phyloP scores from a whole-genome alignment of 176 grass and related monocot genomes.

The Chloris gayana region DNA sequence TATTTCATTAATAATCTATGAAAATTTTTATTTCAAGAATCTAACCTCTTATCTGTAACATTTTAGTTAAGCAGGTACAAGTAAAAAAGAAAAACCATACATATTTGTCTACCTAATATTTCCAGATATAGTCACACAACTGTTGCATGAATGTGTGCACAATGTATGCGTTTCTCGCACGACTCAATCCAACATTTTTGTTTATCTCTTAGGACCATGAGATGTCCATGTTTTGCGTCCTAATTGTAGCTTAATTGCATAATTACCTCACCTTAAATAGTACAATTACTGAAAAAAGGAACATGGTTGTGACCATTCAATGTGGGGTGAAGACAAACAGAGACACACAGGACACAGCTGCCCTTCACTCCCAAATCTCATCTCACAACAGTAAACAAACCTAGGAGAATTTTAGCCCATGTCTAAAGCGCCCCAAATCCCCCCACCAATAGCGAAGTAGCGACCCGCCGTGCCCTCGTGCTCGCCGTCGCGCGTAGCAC shows the following conservation, averaged over 20 bases:
- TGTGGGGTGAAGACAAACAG: not conserved
- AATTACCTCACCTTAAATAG: not conserved
- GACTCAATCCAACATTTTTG: no score
- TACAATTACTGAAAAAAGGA: not conserved
- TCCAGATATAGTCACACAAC: no score
- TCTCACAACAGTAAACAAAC: not conserved
- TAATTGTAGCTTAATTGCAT: not conserved
- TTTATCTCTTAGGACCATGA: not conserved
- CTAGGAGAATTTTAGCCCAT: not conserved
- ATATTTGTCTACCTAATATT: no score
- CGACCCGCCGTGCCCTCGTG: not conserved
- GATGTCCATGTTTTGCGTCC: not conserved
- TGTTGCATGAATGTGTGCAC: no score
- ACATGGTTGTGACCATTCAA: not conserved
- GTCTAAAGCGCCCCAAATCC: not conserved
- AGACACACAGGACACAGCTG: not conserved
- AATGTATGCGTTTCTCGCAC: no score
- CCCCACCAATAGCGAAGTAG: conserved; percentile 23
- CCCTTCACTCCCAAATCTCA: not conserved
- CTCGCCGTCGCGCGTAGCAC: conserved; percentile 4
- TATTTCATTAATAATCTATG: no score
- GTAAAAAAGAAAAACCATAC: no score
- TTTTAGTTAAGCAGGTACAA: no score
- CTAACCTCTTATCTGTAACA: no score
- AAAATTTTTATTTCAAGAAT: no score